Percentiles rank a stretch among this genome's conserved stretches.
phyloP scores from a whole-genome alignment of 1,284 basidiomycete species.

The Microbotryum violaceum region DNA sequence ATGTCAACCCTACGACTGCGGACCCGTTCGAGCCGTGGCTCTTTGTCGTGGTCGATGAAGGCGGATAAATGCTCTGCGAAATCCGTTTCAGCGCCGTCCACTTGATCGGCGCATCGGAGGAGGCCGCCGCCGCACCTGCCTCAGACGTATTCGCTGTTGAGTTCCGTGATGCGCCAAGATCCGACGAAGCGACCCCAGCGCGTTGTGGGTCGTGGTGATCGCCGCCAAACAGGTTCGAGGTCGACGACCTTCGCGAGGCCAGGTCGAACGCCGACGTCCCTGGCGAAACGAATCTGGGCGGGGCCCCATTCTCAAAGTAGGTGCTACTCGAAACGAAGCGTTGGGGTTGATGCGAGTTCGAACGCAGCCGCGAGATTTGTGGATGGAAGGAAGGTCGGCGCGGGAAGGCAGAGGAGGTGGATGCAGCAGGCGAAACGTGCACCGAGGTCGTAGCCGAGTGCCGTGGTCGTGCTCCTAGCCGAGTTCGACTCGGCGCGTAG shows the following conservation, averaged over 20 bases:
- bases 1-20: constrained; percentile 6
- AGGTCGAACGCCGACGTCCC: constrained; percentile 26
- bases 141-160: constrained; percentile 3
- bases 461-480: constrained; percentile 13
- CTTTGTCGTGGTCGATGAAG: constrained; percentile 5
- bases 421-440: too few species aligned
- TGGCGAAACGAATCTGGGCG: not conserved
- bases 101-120: constrained; percentile 43
- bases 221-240: constrained; percentile 13
- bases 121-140: constrained; percentile 13
- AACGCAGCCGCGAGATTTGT: constrained; percentile 32
- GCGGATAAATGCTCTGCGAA: constrained; percentile 47
- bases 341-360: constrained; percentile 20
- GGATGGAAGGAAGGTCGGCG: constrained; percentile 32
- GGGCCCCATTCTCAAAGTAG: constrained; percentile 3
- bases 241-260: constrained; percentile 31
- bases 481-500: not conserved
- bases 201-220: constrained; percentile 1
- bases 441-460: constrained; percentile 24
- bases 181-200: constrained; percentile 4
- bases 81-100: constrained; percentile 70
- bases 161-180: not conserved
- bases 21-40: constrained; percentile 6
- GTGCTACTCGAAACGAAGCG: constrained; percentile 28
- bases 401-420: constrained; percentile 19